phyloP scores from a whole-genome alignment of 441 rosid genomes.

The Corymbia calophylla region DNA sequence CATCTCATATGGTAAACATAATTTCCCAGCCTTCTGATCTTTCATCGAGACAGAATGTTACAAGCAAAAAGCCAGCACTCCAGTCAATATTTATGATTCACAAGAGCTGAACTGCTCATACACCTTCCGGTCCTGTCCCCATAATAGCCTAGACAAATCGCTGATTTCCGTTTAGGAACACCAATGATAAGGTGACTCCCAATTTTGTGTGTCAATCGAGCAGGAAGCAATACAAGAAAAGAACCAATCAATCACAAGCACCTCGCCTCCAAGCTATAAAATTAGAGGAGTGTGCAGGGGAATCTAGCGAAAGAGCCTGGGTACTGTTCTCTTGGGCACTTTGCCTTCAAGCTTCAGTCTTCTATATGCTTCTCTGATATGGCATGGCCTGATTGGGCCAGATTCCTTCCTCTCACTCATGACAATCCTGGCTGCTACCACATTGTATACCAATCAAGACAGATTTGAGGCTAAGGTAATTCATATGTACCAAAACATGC shows the following conservation, averaged over 20 bases:
- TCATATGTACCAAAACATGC: not conserved
- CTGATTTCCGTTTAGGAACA: not conserved
- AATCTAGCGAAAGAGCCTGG: slow-evolving; percentile 66
- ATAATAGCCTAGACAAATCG: not conserved
- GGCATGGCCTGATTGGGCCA: slow-evolving; percentile 96
- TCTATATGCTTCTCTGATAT: slow-evolving; percentile 84
- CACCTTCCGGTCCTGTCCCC: not conserved
- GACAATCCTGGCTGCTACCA: slow-evolving; percentile 62
- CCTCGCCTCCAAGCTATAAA: not conserved
- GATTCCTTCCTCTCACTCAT: slow-evolving; percentile 88
- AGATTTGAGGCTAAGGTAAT: not conserved
- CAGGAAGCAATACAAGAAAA: not conserved
- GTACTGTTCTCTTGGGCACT: slow-evolving; percentile 75
- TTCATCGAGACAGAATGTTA: not conserved
- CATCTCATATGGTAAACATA: not conserved
- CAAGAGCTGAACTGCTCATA: not conserved
- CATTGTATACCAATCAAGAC: not conserved
- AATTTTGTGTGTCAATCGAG: not conserved
- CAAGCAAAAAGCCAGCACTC: not conserved
- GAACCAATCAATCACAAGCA: not conserved
- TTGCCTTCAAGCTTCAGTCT: slow-evolving; percentile 85
- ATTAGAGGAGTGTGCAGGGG: not conserved
- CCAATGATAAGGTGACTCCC: not conserved
- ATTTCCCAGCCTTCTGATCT: not conserved
- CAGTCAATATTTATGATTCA: not conserved